phyloP scores from a whole-genome alignment of 2,329 filamentous ascomycete genomes.

The Reticulascus tulasneorum region DNA sequence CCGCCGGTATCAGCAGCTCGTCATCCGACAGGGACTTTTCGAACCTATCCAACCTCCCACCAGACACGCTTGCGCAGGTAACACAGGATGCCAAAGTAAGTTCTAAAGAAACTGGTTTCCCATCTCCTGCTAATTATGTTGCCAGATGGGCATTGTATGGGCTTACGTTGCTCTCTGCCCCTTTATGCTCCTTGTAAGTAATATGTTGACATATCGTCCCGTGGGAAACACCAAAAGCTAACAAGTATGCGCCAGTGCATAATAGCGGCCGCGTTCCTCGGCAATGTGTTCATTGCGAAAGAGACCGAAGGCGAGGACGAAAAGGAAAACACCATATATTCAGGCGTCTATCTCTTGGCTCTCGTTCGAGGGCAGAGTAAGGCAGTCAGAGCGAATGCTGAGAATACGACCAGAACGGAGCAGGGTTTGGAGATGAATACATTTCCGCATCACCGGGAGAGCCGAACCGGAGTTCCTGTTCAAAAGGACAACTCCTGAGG shows the following conservation, averaged over 20 bases:
- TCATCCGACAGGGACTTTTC: slow-evolving; percentile 28
- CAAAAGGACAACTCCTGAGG: no score
- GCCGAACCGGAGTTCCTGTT: no score
- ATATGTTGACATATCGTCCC: no score
- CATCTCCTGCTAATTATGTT: no score
- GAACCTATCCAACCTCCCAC: slow-evolving; percentile 28
- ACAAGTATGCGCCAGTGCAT: slow-evolving; percentile 16
- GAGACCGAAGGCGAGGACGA: slow-evolving; percentile 20
- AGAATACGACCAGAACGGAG: background rate
- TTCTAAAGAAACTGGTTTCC: slow-evolving; percentile 10
- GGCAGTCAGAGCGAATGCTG: background rate
- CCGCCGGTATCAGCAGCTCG: slow-evolving; percentile 20
- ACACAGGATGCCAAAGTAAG: slow-evolving; percentile 41
- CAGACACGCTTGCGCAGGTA: slow-evolving; percentile 29
- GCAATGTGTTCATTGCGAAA: slow-evolving; percentile 28
- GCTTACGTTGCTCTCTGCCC: slow-evolving; percentile 60
- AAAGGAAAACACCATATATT: slow-evolving; percentile 21
- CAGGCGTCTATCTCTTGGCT: slow-evolving; percentile 25
- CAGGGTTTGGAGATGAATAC: no score
- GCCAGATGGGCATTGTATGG: slow-evolving; percentile 61
- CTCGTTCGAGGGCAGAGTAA: slow-evolving; percentile 12
- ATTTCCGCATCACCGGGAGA: no score
- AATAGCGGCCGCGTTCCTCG: slow-evolving; percentile 22
- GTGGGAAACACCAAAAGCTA: no score
- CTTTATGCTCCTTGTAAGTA: slow-evolving; percentile 43